Evolutionary conservation across 202 grass and related monocot genomes (phyloP), one percentile per base, ranked within the genome.

Genomic region (Brachypodium distachyon): DNA sequence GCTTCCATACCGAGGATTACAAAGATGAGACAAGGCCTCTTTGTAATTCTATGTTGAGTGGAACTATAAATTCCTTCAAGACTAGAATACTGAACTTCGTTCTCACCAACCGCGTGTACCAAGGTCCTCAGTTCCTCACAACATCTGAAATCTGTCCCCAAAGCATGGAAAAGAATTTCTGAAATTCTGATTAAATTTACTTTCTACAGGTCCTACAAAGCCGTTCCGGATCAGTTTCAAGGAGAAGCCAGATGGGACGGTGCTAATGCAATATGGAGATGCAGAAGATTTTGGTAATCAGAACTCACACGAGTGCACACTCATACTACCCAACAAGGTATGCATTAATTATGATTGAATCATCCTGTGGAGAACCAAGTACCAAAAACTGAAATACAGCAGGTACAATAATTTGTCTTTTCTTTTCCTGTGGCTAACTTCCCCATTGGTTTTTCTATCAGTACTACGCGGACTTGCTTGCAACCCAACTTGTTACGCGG

Each of bases 391-490:
- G 33, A 31, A 80, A 61, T 53, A 73, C 6, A 60, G 41, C 73
- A 61, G 34, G 18, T 21, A 58, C 64, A 74, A 14, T 68, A 40
- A 26, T 43, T 31, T 59, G 18, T 60, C 17, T 77, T 32, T 52
- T 26, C 3, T 42, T 58, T 77, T 53, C 47, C n/a, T 68, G 8
- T 74, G 38, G 7, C 41, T 80, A 89, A 91, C 52, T 56, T 69
- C 60, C 80, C 16, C 49, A 68, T 76, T 82, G 27, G 26, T 78
- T 60, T 51, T 14, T 81, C 54, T 87, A 34, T 64, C 89, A 98
- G 95, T 60, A 88, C 77, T 74, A 81, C n/a, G 91, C 89, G 0
- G 95, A 98, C 75, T 77, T 92, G 66, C 87, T 98, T 78, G 91
- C 77, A 3, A 77, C 64, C 11, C 77, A 95, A 57, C 91, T 98